Conservation (phyloP, 306 rosid species). For the Malus orientalis region DNA sequence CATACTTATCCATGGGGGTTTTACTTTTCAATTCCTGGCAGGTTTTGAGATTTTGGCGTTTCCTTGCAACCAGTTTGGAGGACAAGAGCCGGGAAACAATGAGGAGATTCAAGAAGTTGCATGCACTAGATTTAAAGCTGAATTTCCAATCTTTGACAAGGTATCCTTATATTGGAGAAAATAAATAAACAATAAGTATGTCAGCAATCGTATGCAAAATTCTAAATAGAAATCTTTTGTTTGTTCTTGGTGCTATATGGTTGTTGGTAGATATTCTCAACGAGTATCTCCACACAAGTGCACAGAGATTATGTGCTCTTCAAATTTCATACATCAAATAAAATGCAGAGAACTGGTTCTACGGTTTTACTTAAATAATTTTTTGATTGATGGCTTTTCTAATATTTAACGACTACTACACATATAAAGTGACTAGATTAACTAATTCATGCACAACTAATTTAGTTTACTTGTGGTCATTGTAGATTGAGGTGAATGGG, state of each 20-base stretch:
- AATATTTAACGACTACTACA: neutral
- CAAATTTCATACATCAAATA: neutral
- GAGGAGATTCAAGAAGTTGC: slow-evolving; percentile 66
- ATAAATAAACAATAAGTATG: neutral
- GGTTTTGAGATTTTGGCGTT: slow-evolving; percentile 90
- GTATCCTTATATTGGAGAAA: slow-evolving; percentile 30
- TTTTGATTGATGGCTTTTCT: neutral
- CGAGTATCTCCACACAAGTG: neutral
- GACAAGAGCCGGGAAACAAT: slow-evolving; percentile 82
- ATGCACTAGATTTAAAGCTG: slow-evolving; percentile 81
- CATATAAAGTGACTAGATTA: neutral
- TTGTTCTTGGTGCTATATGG: neutral
- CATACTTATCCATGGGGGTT: neutral
- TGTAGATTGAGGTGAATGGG: slow-evolving; percentile 76
- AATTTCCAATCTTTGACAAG: slow-evolving; percentile 85
- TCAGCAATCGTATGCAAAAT: neutral
- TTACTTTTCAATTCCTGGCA: slow-evolving; percentile 3
- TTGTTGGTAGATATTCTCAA: neutral
- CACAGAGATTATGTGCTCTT: neutral
- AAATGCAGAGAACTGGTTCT: neutral
- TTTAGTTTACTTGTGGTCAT: neutral
- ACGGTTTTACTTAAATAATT: neutral
- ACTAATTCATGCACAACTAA: neutral
- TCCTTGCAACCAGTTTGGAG: slow-evolving; percentile 91
- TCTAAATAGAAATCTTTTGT: neutral